Evolutionary conservation across 495 filamentous ascomycete genomes (phyloP).

Genomic region (Penicillium salamii): DNA sequence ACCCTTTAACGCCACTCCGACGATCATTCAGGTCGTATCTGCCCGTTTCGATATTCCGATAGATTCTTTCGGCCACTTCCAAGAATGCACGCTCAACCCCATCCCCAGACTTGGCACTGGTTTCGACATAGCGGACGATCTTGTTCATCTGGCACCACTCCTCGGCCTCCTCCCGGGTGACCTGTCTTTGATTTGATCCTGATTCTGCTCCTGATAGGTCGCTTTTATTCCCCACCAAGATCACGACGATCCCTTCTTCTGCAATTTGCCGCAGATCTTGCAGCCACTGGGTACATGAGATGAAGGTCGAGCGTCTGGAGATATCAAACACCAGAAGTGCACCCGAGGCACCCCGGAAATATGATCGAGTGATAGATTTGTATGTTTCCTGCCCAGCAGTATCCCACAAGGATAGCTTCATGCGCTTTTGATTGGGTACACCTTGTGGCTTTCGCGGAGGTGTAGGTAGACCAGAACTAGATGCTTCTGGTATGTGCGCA

Average conservation of each 20-base stretch:
- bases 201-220: constrained; percentile 62
- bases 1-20: constrained; percentile 87
- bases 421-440: constrained; percentile 61
- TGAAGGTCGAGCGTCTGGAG: constrained; percentile 77
- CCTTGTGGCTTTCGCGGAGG: constrained; percentile 35
- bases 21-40: constrained; percentile 93
- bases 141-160: constrained; percentile 83
- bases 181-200: constrained; percentile 65
- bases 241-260: constrained; percentile 88
- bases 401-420: constrained; percentile 88
- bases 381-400: constrained; percentile 97
- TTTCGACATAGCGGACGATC: constrained; percentile 88
- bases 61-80: constrained; percentile 89
- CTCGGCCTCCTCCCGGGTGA: constrained; percentile 74
- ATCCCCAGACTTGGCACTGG: constrained; percentile 90
- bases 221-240: constrained; percentile 91
- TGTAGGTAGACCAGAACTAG: constrained; percentile 32
- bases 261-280: constrained; percentile 89
- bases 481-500: constrained; percentile 16
- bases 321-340: constrained; percentile 96
- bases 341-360: constrained; percentile 91
- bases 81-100: constrained; percentile 91
- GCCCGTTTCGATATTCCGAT: constrained; percentile 89
- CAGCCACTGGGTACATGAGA: constrained; percentile 83
- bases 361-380: constrained; percentile 89